These are phyloP conservation scores for Calonectria pseudoturangicola DNA, from an alignment of 2,329 filamentous ascomycete species.

Conservation along the genomic window DNA sequence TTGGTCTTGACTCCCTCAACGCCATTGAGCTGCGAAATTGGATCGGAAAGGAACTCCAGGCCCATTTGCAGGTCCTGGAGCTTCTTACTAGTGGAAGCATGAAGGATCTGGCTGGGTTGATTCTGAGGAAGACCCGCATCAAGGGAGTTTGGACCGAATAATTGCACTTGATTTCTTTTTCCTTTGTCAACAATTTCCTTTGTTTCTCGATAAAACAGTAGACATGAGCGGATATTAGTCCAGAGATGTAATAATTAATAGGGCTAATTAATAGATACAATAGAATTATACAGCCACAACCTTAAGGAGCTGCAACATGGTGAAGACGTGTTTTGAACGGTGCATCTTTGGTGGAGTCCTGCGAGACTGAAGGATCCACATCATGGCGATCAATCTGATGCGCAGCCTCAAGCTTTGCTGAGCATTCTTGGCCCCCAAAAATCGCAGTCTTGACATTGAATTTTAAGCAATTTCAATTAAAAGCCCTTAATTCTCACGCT, in stretches of 20 bases:
- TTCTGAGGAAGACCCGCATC: slow-evolving; percentile 52
- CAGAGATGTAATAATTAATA: not conserved
- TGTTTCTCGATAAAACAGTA: not conserved
- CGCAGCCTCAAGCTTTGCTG: no score
- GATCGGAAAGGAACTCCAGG: slow-evolving; percentile 66
- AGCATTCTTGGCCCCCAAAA: no score
- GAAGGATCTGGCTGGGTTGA: slow-evolving; percentile 48
- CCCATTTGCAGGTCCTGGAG: slow-evolving; percentile 72
- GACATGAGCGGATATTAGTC: slow-evolving; percentile 1
- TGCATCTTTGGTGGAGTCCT: no score
- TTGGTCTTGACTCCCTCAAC: slow-evolving; percentile 67
- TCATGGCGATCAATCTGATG: no score
- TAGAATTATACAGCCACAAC: not conserved
- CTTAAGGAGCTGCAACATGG: no score
- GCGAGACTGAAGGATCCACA: no score
- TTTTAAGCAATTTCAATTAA: no score
- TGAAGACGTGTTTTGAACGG: no score
- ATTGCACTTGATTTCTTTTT: not conserved
- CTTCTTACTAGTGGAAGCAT: slow-evolving; percentile 69
- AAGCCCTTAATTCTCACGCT: no score
- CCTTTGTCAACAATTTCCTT: slow-evolving; percentile 8
- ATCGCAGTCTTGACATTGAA: no score
- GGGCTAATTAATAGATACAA: slow-evolving; percentile 17
- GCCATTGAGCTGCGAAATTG: slow-evolving; percentile 71
- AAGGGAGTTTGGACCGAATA: slow-evolving; percentile 29